phyloP scores from a whole-genome alignment of 257 asterid species.

The Solanum raphanifolium region DNA sequence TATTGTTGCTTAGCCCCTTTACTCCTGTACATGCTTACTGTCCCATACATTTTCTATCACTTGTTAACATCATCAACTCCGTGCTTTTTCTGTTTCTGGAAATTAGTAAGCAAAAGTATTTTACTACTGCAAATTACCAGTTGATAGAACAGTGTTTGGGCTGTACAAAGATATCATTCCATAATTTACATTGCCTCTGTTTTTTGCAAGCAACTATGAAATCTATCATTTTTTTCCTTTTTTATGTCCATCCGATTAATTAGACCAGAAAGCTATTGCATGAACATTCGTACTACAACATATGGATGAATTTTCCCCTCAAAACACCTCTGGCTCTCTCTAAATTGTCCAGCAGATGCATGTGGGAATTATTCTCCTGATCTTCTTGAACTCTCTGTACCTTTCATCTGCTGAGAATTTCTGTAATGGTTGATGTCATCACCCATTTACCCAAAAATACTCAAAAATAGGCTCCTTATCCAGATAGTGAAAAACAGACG shows the following conservation, averaged over 20 bases:
- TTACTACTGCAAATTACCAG: neutral
- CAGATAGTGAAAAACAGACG: neutral
- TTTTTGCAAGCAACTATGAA: neutral
- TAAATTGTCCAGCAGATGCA: neutral
- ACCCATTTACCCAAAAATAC: neutral
- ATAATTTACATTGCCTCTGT: neutral
- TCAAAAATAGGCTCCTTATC: neutral
- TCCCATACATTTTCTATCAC: neutral
- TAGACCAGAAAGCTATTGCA: neutral
- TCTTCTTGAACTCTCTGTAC: neutral
- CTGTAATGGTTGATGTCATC: neutral
- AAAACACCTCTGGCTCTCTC: neutral
- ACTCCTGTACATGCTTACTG: neutral
- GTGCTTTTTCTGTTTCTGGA: neutral
- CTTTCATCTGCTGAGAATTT: neutral
- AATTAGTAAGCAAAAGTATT: neutral
- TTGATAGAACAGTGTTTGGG: neutral
- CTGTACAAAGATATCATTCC: neutral
- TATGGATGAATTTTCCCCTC: neutral
- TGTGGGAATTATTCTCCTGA: neutral
- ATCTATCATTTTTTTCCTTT: neutral
- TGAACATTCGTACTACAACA: neutral
- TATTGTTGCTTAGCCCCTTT: neutral
- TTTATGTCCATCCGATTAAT: neutral
- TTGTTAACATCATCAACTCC: neutral